Evolutionary conservation across 495 filamentous ascomycete species (phyloP).

Genomic region (Pyronema omphalodes): DNA sequence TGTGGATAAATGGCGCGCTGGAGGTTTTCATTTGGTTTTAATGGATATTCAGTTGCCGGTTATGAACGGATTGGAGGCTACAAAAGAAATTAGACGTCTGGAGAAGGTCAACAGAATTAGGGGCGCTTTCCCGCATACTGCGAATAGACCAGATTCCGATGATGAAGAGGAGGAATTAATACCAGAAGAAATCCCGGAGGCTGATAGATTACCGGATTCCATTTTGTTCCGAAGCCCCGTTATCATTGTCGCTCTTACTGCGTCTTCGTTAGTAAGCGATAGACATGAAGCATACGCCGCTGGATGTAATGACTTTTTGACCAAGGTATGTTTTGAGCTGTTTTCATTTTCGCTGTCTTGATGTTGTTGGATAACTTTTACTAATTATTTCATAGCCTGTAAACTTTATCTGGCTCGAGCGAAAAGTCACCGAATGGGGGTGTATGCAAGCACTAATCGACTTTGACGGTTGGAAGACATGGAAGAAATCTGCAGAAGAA

Average conservation of each 20-base stretch:
- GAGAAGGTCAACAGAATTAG: slow-evolving; percentile 69
- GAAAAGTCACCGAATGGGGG: slow-evolving; percentile 98
- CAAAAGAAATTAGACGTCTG: slow-evolving; percentile 79
- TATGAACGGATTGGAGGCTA: slow-evolving; percentile 94
- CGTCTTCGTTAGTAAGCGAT: slow-evolving; percentile 81
- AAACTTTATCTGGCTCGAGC: slow-evolving; percentile 90
- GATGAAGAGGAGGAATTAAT: slow-evolving; percentile 4
- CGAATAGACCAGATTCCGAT: slow-evolving; percentile 10
- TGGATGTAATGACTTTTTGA: slow-evolving; percentile 95
- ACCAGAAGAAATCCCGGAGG: slow-evolving; percentile 14
- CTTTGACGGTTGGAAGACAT: slow-evolving; percentile 94
- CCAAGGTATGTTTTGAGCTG: slow-evolving; percentile 49
- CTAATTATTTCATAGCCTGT: slow-evolving; percentile 47
- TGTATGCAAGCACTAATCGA: slow-evolving; percentile 99
- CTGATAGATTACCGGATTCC: slow-evolving; percentile 37
- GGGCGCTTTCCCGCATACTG: slow-evolving; percentile 30
- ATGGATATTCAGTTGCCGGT: slow-evolving; percentile 98
- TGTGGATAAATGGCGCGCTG: slow-evolving; percentile 76
- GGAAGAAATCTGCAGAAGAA: slow-evolving; percentile 55
- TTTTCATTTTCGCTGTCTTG: slow-evolving; percentile 2
- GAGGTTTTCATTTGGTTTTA: slow-evolving; percentile 90
- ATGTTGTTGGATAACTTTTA: neutral
- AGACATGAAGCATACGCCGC: slow-evolving; percentile 87
- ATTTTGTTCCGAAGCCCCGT: slow-evolving; percentile 84
- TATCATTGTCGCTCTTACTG: slow-evolving; percentile 93